phyloP scores from a whole-genome alignment of 163 green algal species.

The Prototheca cutis region DNA sequence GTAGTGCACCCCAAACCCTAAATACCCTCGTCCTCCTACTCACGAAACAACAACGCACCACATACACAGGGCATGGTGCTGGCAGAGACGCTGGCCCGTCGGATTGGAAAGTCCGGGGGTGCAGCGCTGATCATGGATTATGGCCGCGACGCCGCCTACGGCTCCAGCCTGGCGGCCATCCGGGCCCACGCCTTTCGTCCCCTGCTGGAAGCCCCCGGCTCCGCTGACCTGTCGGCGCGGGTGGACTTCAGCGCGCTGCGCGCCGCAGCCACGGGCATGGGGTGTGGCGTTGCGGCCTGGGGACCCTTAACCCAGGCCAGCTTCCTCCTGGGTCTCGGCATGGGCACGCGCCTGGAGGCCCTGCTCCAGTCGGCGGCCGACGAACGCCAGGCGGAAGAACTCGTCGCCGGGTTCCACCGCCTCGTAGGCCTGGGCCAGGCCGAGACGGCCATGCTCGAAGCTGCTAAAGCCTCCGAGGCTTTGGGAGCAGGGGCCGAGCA shows the following conservation, averaged over 20 bases:
- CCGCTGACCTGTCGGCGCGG: constrained; percentile 74
- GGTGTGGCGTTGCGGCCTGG: constrained; percentile 28
- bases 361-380: constrained; percentile 17
- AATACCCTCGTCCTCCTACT: neutral
- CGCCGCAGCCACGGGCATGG: constrained; percentile 32
- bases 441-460: neutral
- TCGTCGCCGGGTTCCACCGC: constrained; percentile 28
- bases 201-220: constrained; percentile 65
- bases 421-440: constrained; percentile 3
- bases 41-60: neutral
- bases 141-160: constrained; percentile 61
- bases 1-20: neutral
- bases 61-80: constrained; percentile 44
- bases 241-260: constrained; percentile 84
- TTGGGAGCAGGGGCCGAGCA: constrained; percentile 5
- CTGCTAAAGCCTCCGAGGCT: too few relatives aligned
- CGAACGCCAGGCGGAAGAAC: constrained; percentile 28
- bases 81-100: constrained; percentile 50
- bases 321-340: constrained; percentile 58
- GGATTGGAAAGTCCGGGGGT: constrained; percentile 59
- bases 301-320: constrained; percentile 54
- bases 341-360: constrained; percentile 49
- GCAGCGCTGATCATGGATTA: constrained; percentile 95
- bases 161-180: constrained; percentile 74
- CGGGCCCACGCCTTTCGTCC: constrained; percentile 65